Evolutionary conservation across 139 green algal species (phyloP).

Genomic region (Haematococcus sp.): DNA sequence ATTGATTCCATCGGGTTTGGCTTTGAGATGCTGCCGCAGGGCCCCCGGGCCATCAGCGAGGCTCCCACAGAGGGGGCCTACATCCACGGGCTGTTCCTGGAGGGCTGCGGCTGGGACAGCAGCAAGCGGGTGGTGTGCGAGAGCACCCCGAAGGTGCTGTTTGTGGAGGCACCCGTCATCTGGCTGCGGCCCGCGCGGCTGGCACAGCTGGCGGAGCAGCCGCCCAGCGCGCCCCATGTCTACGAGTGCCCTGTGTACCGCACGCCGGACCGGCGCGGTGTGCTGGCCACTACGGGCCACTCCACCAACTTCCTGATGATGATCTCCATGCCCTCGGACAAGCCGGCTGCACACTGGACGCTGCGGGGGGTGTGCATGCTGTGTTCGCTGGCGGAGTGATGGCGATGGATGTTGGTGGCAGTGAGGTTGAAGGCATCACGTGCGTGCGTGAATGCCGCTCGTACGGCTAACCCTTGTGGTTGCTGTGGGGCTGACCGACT

Average conservation of each 20-base stretch:
- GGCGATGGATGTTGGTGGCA: too few relatives aligned
- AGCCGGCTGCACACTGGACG: constrained; percentile 49
- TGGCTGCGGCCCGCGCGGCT: constrained; percentile 56
- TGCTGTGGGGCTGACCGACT: too few relatives aligned
- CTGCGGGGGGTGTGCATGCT: constrained; percentile 64
- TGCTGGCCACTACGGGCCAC: constrained; percentile 71
- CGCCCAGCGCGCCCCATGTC: not conserved
- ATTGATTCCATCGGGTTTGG: constrained; percentile 63
- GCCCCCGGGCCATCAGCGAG: constrained; percentile 21
- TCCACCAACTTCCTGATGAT: constrained; percentile 80
- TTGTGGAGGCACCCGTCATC: constrained; percentile 46
- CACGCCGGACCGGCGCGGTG: constrained; percentile 63
- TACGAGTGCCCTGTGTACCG: constrained; percentile 77
- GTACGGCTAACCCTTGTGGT: too few relatives aligned
- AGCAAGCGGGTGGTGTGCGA: constrained; percentile 36
- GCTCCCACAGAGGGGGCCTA: constrained; percentile 41
- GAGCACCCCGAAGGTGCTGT: constrained; percentile 50
- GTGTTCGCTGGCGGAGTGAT: constrained; percentile 16
- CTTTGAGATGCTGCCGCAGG: constrained; percentile 50
- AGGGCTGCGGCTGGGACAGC: constrained; percentile 57
- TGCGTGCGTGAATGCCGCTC: too few relatives aligned
- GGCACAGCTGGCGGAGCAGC: constrained; percentile 26
- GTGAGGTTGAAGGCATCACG: too few relatives aligned
- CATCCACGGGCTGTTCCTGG: constrained; percentile 54
- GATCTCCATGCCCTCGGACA: constrained; percentile 44